Evolutionary conservation across 805 yeast species (phyloP).

Genomic region (Vanderwaltozyma yarrowii): DNA sequence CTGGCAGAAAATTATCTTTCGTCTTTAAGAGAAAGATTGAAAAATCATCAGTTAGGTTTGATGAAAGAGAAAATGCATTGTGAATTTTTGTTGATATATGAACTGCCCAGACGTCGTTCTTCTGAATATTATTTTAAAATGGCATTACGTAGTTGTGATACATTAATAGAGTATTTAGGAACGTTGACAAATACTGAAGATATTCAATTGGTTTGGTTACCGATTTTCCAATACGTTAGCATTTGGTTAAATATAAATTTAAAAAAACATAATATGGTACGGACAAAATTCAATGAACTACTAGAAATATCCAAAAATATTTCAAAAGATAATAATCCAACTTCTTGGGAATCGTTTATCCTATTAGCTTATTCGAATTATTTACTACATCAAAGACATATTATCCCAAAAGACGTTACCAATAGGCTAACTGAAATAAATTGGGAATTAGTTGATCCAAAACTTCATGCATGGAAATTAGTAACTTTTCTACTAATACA

Average conservation of each 20-base stretch:
- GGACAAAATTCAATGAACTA: slow-evolving; percentile 5
- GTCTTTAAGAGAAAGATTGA: slow-evolving; percentile 16
- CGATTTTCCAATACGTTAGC: slow-evolving; percentile 13
- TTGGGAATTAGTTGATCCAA: slow-evolving; percentile 6
- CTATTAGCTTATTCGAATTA: slow-evolving; percentile 10
- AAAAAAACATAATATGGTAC: slow-evolving; percentile 7
- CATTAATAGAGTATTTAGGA: slow-evolving; percentile 8
- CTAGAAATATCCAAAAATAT: background rate
- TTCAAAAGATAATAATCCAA: background rate
- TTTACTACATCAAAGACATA: slow-evolving; percentile 11
- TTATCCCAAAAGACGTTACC: slow-evolving; percentile 5
- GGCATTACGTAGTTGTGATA: slow-evolving; percentile 19
- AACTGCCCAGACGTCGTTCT: slow-evolving; percentile 11
- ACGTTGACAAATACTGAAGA: slow-evolving; percentile 1
- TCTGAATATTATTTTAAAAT: slow-evolving; percentile 14
- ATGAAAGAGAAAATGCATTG: slow-evolving; percentile 15
- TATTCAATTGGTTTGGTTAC: slow-evolving; percentile 9
- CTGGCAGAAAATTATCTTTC: slow-evolving; percentile 22
- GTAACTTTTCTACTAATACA: slow-evolving; percentile 13
- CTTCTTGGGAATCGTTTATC: slow-evolving; percentile 12
- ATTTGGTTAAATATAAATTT: slow-evolving; percentile 7
- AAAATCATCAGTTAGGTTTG: slow-evolving; percentile 10
- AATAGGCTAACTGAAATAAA: slow-evolving; percentile 1
- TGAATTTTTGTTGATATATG: slow-evolving; percentile 14
- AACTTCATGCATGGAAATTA: slow-evolving; percentile 19